Evolutionary conservation across 2,329 filamentous ascomycete genomes (phyloP), one percentile per base, ranked within the genome.

Genomic region (Basipetospora chlamydospora): DNA sequence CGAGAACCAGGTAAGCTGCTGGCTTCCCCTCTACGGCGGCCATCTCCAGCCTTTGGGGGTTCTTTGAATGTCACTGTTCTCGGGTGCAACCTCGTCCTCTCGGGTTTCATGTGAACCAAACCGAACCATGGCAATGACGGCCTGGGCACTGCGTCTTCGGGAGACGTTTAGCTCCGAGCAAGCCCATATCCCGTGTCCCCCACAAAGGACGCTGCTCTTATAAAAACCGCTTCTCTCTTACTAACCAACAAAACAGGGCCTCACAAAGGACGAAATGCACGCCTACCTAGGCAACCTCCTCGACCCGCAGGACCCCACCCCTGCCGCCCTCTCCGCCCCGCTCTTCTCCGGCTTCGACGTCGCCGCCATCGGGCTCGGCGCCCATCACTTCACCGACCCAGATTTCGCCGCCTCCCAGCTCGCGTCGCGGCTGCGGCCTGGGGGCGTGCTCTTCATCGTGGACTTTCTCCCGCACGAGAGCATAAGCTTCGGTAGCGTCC

Each of bases 341-440:
- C 66, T 74, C 22, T 84, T 80, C 59, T 70, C 65, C 51, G 63
- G 73, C 49, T 85, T 88, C 49, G 80, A 88, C 52, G 49, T 80
- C 25, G 70, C 70, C 5, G 67, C 66, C 28, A 68, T 81, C 13
- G 74, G 74, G 23, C 55, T 74, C 29, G 75, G 71, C 1, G 68
- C 77, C 43, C 77, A 80, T 52, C 78, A 83, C 51, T 78, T 83
- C 38, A 68, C 73, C 41, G 64, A 84, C 46, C 73, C 78, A 4
- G 61, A 59, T 2, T 56, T 76, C 21, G 72, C 75, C 0, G 66
- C 78, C 5, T 57, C 58, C 42, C 61, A 69, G 33, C 57, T 87
- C 25, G 70, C 64, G 4, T 61, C 71, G 48, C 67, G 80, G 8
- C 58, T 87, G 40, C 68, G 66, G 43, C 66, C 68, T 3, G 78